These are phyloP conservation scores for Coffea canephora DNA, from an alignment of 257 asterid genomes.

Conservation along the genomic window DNA sequence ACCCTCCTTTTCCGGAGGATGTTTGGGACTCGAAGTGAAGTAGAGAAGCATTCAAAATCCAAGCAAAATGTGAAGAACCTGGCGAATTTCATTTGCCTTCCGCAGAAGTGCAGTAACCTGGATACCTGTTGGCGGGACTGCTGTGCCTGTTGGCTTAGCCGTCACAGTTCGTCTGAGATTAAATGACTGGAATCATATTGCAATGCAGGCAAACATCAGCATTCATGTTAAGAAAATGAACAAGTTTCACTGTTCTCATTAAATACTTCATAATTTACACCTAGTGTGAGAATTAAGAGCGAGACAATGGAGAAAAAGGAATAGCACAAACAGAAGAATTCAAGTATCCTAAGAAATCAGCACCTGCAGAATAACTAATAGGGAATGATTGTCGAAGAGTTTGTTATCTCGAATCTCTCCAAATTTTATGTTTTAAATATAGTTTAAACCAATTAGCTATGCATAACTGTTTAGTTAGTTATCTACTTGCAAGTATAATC, in stretches of 20 bases:
- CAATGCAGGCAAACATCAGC: conserved; percentile 16
- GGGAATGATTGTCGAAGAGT: background rate
- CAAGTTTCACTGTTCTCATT: background rate
- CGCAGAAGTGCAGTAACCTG: conserved; percentile 78
- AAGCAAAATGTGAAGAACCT: conserved; percentile 45
- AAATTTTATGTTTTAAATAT: background rate
- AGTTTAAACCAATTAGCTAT: background rate
- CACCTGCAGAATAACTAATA: background rate
- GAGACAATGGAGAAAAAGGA: background rate
- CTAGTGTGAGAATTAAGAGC: background rate
- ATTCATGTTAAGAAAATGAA: background rate
- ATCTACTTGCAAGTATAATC: background rate
- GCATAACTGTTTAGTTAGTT: background rate
- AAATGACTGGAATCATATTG: conserved; percentile 58
- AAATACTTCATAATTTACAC: background rate
- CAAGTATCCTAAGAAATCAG: background rate
- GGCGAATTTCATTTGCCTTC: conserved; percentile 92
- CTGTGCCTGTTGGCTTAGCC: conserved; percentile 44
- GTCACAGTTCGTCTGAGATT: conserved; percentile 66
- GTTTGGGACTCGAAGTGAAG: background rate
- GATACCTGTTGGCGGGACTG: conserved; percentile 45
- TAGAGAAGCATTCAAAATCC: conserved; percentile 3
- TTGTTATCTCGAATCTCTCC: background rate
- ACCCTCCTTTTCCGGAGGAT: background rate
- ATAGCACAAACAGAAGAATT: background rate